phyloP scores from a whole-genome alignment of 2,329 filamentous ascomycete species.

The Botryotinia calthae region DNA sequence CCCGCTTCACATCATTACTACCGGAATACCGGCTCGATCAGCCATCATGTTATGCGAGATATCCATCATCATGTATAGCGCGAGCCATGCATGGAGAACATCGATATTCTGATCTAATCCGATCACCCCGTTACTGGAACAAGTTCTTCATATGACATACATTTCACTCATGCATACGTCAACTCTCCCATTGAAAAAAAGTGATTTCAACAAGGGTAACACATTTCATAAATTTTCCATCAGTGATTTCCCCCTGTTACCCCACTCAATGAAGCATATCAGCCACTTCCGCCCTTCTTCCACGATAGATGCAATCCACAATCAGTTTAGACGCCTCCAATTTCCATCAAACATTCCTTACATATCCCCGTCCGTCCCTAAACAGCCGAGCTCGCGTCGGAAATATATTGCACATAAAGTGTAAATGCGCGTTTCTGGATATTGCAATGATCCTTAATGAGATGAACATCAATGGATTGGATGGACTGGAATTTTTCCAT shows the following conservation, averaged over 20 bases:
- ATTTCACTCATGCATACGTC: neutral
- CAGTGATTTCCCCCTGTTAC: neutral
- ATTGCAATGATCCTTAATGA: neutral
- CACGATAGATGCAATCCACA: neutral
- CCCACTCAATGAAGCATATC: neutral
- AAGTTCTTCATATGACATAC: neutral
- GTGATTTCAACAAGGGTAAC: neutral
- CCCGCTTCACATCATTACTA: neutral
- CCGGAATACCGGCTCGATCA: neutral
- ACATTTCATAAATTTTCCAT: neutral
- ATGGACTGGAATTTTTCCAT: neutral
- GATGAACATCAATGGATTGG: neutral
- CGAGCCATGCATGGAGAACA: neutral
- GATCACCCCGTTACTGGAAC: neutral
- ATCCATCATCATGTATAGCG: neutral
- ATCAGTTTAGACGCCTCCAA: neutral
- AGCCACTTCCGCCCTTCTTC: neutral
- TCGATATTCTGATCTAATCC: neutral
- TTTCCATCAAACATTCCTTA: neutral
- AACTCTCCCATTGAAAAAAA: neutral
- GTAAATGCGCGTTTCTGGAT: neutral
- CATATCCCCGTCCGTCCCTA: neutral
- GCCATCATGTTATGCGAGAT: neutral
- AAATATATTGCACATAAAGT: constrained; percentile 2
- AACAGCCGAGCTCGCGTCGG: neutral